phyloP scores from a whole-genome alignment of 2,329 filamentous ascomycete species.

The Paecilomyces formosus region DNA sequence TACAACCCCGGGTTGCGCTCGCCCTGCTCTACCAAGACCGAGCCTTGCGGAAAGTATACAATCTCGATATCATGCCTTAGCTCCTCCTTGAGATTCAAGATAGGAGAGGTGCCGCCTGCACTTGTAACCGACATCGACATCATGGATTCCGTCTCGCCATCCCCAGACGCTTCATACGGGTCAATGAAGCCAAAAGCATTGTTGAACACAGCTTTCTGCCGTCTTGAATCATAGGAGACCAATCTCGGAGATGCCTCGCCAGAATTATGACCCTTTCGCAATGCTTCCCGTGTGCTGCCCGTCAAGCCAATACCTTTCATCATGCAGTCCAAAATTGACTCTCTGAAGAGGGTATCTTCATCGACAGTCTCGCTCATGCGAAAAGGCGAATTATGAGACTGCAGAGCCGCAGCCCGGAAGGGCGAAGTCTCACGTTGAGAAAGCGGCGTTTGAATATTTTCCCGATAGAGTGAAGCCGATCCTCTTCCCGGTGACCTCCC shows the following conservation, averaged over 20 bases:
- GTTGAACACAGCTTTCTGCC: conserved; percentile 70
- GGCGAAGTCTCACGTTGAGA: conserved; percentile 33
- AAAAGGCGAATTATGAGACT: conserved; percentile 28
- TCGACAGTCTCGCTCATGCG: conserved; percentile 76
- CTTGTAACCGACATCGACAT: conserved; percentile 60
- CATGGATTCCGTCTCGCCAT: conserved; percentile 82
- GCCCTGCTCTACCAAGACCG: conserved; percentile 90
- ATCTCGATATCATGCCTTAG: conserved; percentile 91
- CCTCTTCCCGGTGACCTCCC: conserved; percentile 1
- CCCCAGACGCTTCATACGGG: conserved; percentile 62
- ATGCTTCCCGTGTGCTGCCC: conserved; percentile 52
- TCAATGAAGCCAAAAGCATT: conserved; percentile 93
- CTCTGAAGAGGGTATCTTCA: conserved; percentile 81
- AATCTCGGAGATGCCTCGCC: conserved; percentile 79
- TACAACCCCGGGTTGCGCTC: conserved; percentile 95
- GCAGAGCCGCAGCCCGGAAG: conserved; percentile 23
- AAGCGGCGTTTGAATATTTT: conserved; percentile 31
- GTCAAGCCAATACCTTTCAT: conserved; percentile 87
- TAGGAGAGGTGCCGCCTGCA: conserved; percentile 55
- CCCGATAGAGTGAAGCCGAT: background rate
- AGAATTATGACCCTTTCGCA: conserved; percentile 60
- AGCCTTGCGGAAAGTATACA: conserved; percentile 91
- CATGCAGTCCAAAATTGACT: conserved; percentile 89
- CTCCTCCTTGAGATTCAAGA: conserved; percentile 64
- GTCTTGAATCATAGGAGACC: conserved; percentile 72